phyloP scores from a whole-genome alignment of 2,329 filamentous ascomycete species.

The Botrytis aclada region DNA sequence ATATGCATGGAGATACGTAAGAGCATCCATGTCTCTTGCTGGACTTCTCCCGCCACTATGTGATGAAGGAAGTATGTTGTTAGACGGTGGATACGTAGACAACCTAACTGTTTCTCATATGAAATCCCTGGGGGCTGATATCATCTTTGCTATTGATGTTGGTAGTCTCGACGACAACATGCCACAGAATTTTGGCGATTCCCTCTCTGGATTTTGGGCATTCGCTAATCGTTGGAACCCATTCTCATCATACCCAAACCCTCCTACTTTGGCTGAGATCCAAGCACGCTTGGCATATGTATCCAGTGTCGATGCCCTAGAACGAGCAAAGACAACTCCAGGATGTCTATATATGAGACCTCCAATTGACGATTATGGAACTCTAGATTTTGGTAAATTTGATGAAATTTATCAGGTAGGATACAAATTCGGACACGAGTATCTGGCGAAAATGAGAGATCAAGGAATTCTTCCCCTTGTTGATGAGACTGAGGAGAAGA shows the following conservation, averaged over 20 bases:
- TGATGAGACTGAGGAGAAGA: constrained; percentile 74
- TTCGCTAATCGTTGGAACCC: constrained; percentile 96
- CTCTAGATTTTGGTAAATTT: constrained; percentile 94
- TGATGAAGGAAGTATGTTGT: constrained; percentile 93
- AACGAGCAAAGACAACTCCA: constrained; percentile 84
- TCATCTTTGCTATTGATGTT: constrained; percentile 95
- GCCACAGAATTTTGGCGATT: constrained; percentile 90
- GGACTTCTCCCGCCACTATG: constrained; percentile 90
- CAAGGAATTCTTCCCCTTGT: constrained; percentile 70
- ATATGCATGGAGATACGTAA: constrained; percentile 95
- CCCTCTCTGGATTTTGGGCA: constrained; percentile 91
- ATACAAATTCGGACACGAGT: constrained; percentile 80
- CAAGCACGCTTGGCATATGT: constrained; percentile 94
- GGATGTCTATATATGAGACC: constrained; percentile 97
- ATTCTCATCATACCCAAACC: constrained; percentile 83
- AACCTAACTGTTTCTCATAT: constrained; percentile 96
- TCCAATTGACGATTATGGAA: constrained; percentile 89
- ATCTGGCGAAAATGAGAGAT: constrained; percentile 70
- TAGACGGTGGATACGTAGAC: constrained; percentile 96
- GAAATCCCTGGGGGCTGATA: constrained; percentile 88
- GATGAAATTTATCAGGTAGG: constrained; percentile 94
- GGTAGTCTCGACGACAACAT: constrained; percentile 88
- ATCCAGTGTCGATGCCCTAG: constrained; percentile 87
- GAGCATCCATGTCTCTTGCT: constrained; percentile 94
- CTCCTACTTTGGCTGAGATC: constrained; percentile 91